These are phyloP conservation scores for Boletus mariae DNA, from an alignment of 1,284 basidiomycete genomes.

Conservation along the genomic window DNA sequence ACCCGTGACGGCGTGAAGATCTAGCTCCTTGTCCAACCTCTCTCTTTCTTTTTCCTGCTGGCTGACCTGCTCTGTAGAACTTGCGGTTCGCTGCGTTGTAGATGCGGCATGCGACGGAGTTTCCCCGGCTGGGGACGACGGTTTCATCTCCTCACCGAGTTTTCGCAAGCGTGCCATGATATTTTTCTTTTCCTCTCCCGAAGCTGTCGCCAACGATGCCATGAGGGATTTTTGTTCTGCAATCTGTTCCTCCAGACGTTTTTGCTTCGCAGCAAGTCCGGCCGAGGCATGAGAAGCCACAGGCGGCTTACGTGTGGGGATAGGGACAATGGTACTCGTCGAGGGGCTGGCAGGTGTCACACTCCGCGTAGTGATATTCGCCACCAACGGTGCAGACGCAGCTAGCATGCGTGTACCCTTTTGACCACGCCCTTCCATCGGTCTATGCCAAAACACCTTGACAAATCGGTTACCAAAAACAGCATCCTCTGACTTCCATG, in stretches of 20 bases:
- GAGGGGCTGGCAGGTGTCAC: constrained; percentile 19
- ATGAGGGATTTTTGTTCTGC: constrained; percentile 88
- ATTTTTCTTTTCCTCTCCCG: constrained; percentile 73
- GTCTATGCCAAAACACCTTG: constrained; percentile 91
- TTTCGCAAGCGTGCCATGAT: constrained; percentile 78
- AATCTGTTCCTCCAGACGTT: constrained; percentile 79
- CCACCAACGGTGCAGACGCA: constrained; percentile 69
- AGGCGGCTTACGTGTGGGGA: constrained; percentile 30
- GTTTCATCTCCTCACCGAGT: constrained; percentile 78
- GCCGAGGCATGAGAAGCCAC: constrained; percentile 36
- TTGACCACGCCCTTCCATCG: constrained; percentile 83
- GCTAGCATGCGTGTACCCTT: constrained; percentile 72
- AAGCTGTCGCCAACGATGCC: constrained; percentile 61
- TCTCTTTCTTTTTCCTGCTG: constrained; percentile 47
- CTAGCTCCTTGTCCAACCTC: constrained; percentile 71
- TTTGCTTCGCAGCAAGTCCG: constrained; percentile 68
- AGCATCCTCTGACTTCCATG: constrained; percentile 91
- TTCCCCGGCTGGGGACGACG: constrained; percentile 32
- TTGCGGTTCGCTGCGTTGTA: constrained; percentile 19
- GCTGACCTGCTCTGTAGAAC: constrained; percentile 17
- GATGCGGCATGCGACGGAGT: constrained; percentile 23
- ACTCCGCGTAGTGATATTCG: constrained; percentile 45
- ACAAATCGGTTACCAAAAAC: constrained; percentile 94
- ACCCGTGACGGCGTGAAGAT: constrained; percentile 47
- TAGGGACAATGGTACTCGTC: constrained; percentile 1